Evolutionary conservation across 2,329 filamentous ascomycete genomes (phyloP), one percentile per base, ranked within the genome.

Genomic region (Aureobasidium sp.): DNA sequence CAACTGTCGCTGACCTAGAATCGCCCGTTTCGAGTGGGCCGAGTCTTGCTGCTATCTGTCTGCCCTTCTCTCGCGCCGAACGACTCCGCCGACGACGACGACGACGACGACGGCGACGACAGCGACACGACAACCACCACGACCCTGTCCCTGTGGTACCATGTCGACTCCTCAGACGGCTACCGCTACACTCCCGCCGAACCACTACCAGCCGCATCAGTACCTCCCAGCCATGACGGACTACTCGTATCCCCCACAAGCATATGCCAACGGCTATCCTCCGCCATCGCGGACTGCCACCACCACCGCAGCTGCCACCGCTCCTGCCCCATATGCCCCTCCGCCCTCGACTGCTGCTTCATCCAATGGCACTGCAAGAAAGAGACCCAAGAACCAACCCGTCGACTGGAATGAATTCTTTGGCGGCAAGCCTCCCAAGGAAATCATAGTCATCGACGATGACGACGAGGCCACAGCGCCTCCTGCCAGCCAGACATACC

Each of bases 371-470:
- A 39, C 42, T 34, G 45, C 56, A 6, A 47, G 29, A 32, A 58
- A 58, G 38, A 55, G 56, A 48, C 19, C 19, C 4, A 41, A 48
- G 19, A 55, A 60, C 51, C 54, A 60, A 14, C 62, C 61, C 2
- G 66, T 68, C n/a, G 66, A 69, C 35, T 69, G 66, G 66, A 60
- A 64, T 3, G 54, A 59, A n/a, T 69, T 61, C 59, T 69, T 65
- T 58, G 65, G 65, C 35, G 66, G 65, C 34, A 66, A 66, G 58
- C 62, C 63, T 21, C 74, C 74, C 17, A 70, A 72, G 52, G 74
- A 77, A 60, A 71, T 77, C 61, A 77, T 77, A 59, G 71, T 75
- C 49, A 77, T 77, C 48, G 74, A 77, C 63, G 74, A 77, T 60
- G 73, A 75, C 59, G 53, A 54, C 19, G 29, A 55, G 3, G 45